Evolutionary conservation across 495 filamentous ascomycete species (phyloP).

Genomic region (Penicillium flavigenum): DNA sequence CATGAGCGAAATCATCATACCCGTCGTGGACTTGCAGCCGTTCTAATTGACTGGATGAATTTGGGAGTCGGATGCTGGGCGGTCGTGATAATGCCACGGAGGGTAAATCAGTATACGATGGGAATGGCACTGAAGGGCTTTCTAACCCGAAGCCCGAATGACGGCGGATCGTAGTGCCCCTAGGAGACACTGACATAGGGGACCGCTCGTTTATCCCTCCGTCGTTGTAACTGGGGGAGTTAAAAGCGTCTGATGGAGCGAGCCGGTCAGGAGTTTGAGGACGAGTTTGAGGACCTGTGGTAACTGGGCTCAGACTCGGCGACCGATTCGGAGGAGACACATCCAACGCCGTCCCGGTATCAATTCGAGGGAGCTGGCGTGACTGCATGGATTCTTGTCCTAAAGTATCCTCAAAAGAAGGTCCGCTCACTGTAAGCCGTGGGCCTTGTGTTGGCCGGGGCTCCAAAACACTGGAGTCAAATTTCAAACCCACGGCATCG

Average conservation of each 20-base stretch:
- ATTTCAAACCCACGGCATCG: constrained; percentile 48
- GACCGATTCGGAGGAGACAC: constrained; percentile 35
- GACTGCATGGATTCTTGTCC: constrained; percentile 7
- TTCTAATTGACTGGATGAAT: constrained; percentile 51
- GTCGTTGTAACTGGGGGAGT: constrained; percentile 37
- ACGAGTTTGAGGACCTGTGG: constrained; percentile 21
- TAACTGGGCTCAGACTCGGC: constrained; percentile 24
- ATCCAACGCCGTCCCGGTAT: constrained; percentile 21
- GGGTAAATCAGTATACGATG: constrained; percentile 50
- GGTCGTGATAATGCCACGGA: constrained; percentile 45
- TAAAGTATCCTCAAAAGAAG: constrained; percentile 28
- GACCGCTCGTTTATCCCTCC: constrained; percentile 26
- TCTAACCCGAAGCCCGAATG: constrained; percentile 14
- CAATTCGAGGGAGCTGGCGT: constrained; percentile 22
- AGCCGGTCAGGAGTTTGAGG: constrained; percentile 34
- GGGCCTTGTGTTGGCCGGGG: constrained; percentile 22
- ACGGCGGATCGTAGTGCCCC: constrained; percentile 22
- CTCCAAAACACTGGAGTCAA: constrained; percentile 38
- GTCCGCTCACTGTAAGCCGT: constrained; percentile 35
- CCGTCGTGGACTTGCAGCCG: constrained; percentile 35
- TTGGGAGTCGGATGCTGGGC: constrained; percentile 53
- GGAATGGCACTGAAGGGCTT: constrained; percentile 48
- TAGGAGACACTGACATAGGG: constrained; percentile 36
- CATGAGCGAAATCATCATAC: constrained; percentile 21
- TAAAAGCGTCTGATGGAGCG: constrained; percentile 39